A percentile compares a stretch with the other conserved stretches of the same genome.
Evolutionary conservation across 2,329 filamentous ascomycete genomes (phyloP).

Genomic region (Chalaropsis thielavioides): DNA sequence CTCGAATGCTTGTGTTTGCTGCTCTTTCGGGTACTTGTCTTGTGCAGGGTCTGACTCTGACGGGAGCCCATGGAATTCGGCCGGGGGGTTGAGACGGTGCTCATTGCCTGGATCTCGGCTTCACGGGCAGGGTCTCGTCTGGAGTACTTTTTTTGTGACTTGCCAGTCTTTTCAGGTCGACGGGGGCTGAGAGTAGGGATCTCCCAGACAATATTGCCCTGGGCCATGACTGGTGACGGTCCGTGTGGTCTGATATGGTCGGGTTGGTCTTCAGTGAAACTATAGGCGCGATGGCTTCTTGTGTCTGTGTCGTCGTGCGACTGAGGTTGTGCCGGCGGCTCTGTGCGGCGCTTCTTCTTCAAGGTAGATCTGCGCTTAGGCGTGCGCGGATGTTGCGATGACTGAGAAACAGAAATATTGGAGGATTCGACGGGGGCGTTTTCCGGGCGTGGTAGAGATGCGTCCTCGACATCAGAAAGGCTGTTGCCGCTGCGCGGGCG

Average conservation of each 20-base stretch:
- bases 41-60: slow-evolving; percentile 36
- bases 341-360: slow-evolving; percentile 33
- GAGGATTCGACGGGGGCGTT: slow-evolving; percentile 26
- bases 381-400: slow-evolving; percentile 20
- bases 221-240: slow-evolving; percentile 16
- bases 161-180: slow-evolving; percentile 10
- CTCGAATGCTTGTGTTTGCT: slow-evolving; percentile 48
- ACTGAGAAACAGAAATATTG: slow-evolving; percentile 19
- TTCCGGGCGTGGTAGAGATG: slow-evolving; percentile 22
- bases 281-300: slow-evolving; percentile 35
- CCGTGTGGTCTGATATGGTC: slow-evolving; percentile 36
- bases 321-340: slow-evolving; percentile 31
- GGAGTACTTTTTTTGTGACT: slow-evolving; percentile 5
- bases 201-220: slow-evolving; percentile 12
- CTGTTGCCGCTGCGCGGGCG: slow-evolving; percentile 39
- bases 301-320: neutral
- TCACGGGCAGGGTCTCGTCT: slow-evolving; percentile 54
- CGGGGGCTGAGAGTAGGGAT: slow-evolving; percentile 15
- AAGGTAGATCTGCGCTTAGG: slow-evolving; percentile 19
- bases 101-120: slow-evolving; percentile 79
- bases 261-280: slow-evolving; percentile 46
- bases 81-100: slow-evolving; percentile 38
- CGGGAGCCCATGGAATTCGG: slow-evolving; percentile 47
- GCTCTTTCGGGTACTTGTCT: slow-evolving; percentile 43
- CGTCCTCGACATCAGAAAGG: slow-evolving; percentile 36